Conservation (phyloP, 352 stramenopile species). For the Phytophthora tubulina region DNA sequence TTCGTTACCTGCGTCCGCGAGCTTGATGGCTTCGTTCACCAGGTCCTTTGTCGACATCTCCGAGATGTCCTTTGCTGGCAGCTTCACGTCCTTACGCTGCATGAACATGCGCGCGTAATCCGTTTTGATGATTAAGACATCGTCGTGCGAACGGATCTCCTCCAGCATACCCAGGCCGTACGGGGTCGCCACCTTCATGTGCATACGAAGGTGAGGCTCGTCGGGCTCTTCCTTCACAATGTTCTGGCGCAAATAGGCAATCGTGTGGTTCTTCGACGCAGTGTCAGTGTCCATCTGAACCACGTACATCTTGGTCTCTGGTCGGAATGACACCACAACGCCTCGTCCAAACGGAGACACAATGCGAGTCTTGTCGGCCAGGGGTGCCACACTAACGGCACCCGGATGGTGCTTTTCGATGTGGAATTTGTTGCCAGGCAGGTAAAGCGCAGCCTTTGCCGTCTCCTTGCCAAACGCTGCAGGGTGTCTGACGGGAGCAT, state of each 20-base stretch:
- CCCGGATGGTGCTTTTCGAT: slow-evolving; percentile 69
- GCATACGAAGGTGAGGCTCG: slow-evolving; percentile 76
- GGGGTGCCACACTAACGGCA: slow-evolving; percentile 65
- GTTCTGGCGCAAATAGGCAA: slow-evolving; percentile 76
- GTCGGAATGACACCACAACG: slow-evolving; percentile 76
- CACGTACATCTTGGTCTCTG: slow-evolving; percentile 83
- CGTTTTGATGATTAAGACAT: slow-evolving; percentile 74
- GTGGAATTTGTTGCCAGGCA: slow-evolving; percentile 81
- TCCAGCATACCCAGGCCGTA: slow-evolving; percentile 76
- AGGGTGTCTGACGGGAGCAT: slow-evolving; percentile 62
- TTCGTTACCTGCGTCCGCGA: slow-evolving; percentile 77
- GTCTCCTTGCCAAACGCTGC: slow-evolving; percentile 71
- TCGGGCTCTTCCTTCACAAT: slow-evolving; percentile 75
- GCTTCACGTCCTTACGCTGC: slow-evolving; percentile 80
- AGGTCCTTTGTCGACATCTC: slow-evolving; percentile 88
- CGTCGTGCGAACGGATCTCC: slow-evolving; percentile 72
- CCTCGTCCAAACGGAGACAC: slow-evolving; percentile 80
- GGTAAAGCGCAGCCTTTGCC: slow-evolving; percentile 67
- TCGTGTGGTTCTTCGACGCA: slow-evolving; percentile 64
- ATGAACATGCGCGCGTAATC: slow-evolving; percentile 81
- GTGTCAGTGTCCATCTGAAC: slow-evolving; percentile 75
- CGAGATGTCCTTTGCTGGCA: slow-evolving; percentile 66
- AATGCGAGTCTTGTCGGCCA: slow-evolving; percentile 81
- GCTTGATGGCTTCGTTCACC: slow-evolving; percentile 67
- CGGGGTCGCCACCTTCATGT: slow-evolving; percentile 81